Conservation (phyloP, 768 basidiomycete genomes). For the Pleurotus ostreatus region DNA sequence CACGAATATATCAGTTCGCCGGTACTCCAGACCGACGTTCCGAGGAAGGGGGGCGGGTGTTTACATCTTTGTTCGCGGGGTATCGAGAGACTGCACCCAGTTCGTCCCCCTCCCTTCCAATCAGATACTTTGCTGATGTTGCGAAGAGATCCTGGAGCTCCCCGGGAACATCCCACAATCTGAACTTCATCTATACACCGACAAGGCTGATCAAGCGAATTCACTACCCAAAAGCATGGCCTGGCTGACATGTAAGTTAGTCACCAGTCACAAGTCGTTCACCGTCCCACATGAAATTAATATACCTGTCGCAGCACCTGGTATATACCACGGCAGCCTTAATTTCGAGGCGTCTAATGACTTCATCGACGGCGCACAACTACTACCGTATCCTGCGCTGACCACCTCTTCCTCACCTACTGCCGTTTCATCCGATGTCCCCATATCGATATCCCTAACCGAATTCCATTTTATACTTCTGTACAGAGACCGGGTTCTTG, state of each 20-base stretch:
- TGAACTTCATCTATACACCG: constrained; percentile 77
- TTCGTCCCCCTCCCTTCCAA: constrained; percentile 28
- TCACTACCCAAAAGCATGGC: constrained; percentile 74
- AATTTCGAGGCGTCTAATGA: constrained; percentile 71
- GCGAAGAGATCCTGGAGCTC: constrained; percentile 82
- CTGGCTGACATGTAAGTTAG: constrained; percentile 83
- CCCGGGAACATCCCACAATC: constrained; percentile 75
- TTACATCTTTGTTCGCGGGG: constrained; percentile 65
- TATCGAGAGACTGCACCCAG: constrained; percentile 82
- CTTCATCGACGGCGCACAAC: constrained; percentile 71
- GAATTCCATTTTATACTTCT: constrained; percentile 91
- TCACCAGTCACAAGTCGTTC: not conserved
- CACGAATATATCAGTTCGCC: constrained; percentile 87
- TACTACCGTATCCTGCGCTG: constrained; percentile 69
- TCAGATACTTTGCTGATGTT: constrained; percentile 14
- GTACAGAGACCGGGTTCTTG: constrained; percentile 74
- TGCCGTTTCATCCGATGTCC: constrained; percentile 35
- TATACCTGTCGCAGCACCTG: constrained; percentile 52
- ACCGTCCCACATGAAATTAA: not conserved
- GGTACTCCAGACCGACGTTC: constrained; percentile 62
- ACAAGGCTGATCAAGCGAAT: constrained; percentile 63
- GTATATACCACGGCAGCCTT: constrained; percentile 82
- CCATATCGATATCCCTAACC: constrained; percentile 77
- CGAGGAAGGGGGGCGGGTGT: constrained; percentile 74
- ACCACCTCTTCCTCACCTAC: constrained; percentile 26